A percentile compares a stretch with the other conserved stretches of the same genome.
phyloP scores from a whole-genome alignment of 2,329 filamentous ascomycete species.

The Colletotrichum somersetense region DNA sequence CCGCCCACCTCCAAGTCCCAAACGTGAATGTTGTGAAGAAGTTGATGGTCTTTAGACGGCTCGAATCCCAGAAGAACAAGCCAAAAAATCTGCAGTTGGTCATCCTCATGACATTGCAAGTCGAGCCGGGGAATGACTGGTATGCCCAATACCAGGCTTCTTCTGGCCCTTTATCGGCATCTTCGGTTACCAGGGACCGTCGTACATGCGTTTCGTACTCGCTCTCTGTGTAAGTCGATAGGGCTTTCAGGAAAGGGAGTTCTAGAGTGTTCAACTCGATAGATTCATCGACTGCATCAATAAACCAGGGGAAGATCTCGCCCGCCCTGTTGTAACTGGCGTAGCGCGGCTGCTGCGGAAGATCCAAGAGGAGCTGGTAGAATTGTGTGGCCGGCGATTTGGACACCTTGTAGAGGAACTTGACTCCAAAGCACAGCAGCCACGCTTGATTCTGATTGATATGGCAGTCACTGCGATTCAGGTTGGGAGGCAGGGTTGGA shows the following conservation, averaged over 20 bases:
- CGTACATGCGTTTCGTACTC: constrained; percentile 28
- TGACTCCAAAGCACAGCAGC: constrained; percentile 31
- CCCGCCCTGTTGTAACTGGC: constrained; percentile 32
- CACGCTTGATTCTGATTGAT: constrained; percentile 38
- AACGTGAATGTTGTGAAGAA: constrained; percentile 32
- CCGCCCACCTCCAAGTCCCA: constrained; percentile 40
- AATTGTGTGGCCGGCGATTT: constrained; percentile 25
- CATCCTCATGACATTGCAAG: constrained; percentile 33
- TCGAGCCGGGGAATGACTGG: constrained; percentile 14
- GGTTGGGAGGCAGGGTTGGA: constrained; percentile 22
- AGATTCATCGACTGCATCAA: constrained; percentile 26
- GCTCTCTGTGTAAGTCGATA: constrained; percentile 2
- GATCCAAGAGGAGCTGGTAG: constrained; percentile 18
- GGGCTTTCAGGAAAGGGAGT: background rate
- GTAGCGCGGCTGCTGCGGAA: constrained; percentile 33
- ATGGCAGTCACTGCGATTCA: constrained; percentile 33
- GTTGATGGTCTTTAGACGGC: constrained; percentile 31
- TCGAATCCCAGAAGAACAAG: constrained; percentile 37
- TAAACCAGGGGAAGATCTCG: constrained; percentile 38
- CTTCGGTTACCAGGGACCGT: constrained; percentile 12
- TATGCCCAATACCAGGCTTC: constrained; percentile 40
- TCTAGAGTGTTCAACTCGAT: constrained; percentile 26
- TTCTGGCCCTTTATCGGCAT: constrained; percentile 32
- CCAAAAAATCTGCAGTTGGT: constrained; percentile 36
- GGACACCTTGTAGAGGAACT: constrained; percentile 31